A percentile compares a stretch with the other conserved stretches of the same genome.
These are phyloP conservation scores for Penicillium longicatenatum DNA, from an alignment of 495 filamentous ascomycete species.

Conservation along the genomic window DNA sequence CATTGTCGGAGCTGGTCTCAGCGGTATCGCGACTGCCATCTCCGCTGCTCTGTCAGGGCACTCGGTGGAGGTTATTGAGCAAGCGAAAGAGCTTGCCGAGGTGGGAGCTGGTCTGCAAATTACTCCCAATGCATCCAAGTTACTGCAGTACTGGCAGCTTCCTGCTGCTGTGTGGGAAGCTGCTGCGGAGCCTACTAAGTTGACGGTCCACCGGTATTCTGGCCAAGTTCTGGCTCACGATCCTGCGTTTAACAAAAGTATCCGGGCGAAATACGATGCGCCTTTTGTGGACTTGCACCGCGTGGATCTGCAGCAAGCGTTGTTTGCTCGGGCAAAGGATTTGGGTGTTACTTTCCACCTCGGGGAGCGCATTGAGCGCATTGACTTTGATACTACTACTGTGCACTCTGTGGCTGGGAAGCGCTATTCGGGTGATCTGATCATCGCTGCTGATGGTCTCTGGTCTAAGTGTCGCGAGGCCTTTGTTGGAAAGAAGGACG, in stretches of 20 bases:
- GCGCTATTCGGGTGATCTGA: conserved; percentile 38
- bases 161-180: conserved; percentile 42
- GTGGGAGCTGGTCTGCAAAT: conserved; percentile 56
- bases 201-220: conserved; percentile 61
- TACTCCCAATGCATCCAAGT: conserved; percentile 57
- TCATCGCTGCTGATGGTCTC: conserved; percentile 62
- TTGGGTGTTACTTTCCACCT: conserved; percentile 55
- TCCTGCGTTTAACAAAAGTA: conserved; percentile 44
- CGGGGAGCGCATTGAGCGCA: conserved; percentile 42
- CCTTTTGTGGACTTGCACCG: conserved; percentile 63
- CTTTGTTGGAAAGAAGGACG: conserved; percentile 44
- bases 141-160: conserved; percentile 57
- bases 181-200: conserved; percentile 52
- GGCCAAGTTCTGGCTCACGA: conserved; percentile 56
- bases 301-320: conserved; percentile 56
- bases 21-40: conserved; percentile 67
- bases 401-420: conserved; percentile 11
- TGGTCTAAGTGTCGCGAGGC: conserved; percentile 52
- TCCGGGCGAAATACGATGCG: conserved; percentile 44
- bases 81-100: conserved; percentile 61
- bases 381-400: conserved; percentile 38
- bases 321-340: conserved; percentile 52
- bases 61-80: conserved; percentile 61
- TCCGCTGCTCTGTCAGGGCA: conserved; percentile 61
- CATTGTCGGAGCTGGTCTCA: conserved; percentile 51